Evolutionary conservation across 179 eudicot species (phyloP), one percentile per base, ranked within the genome.

Genomic region (Drosera spatulata): DNA sequence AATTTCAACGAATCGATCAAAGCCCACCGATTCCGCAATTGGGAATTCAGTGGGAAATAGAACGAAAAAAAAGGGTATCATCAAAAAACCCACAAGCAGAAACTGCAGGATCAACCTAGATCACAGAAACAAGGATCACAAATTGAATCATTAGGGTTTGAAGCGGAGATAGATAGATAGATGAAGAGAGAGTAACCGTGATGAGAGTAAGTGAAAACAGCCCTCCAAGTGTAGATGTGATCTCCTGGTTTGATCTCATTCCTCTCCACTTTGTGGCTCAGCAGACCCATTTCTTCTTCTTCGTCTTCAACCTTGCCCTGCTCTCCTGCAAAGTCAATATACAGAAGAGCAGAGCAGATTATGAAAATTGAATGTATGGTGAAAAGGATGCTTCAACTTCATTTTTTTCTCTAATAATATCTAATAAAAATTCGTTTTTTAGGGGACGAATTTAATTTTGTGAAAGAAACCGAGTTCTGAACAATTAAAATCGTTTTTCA

Each of bases 181-280:
- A 61, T 41, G 50, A 53, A 55, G 37, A 22, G 49, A 50, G 68
- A 44, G 15, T 1, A 61, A 87, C 97, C 97, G 66, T 91, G 97
- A 65, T 91, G 97, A 73, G 97, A 90, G 70, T 91, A 87, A 65
- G 94, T 73, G 49, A 87, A 91, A 54, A 85, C 82, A 68, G 94
- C 97, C 70, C 97, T 83, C 80, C 87, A 91, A 70, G 97, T 81
- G 72, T 91, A 91, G 66, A 91, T 85, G 67, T 87, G 97, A 71
- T 91, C 88, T 48, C 97, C 97, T 12, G 82, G 64, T 73, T 83
- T 81, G 73, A 91, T 82, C 63, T 87, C 86, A 46, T 64, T 73
- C 52, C 83, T 83, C 65, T 85, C 96, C 39, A 82, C 94, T 61
- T 79, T 83, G 76, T 91, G 91, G 60, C 79, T 74, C 14, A 91